Evolutionary conservation across 1,284 basidiomycete species (phyloP).

Genomic region (Veloboletus limbatus): DNA sequence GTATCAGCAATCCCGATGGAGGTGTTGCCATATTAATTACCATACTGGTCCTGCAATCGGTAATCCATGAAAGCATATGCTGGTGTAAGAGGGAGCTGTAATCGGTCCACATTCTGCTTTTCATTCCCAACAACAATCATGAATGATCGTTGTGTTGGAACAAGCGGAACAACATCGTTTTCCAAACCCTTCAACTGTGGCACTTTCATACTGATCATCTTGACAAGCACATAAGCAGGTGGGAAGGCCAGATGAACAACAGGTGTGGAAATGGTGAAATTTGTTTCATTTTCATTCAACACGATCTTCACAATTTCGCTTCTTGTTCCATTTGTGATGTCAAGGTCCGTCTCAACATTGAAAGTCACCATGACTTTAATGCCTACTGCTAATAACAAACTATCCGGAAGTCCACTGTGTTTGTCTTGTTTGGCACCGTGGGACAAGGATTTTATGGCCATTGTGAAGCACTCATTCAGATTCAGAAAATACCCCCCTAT

Average conservation of each 20-base stretch:
- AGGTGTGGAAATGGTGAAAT: background rate
- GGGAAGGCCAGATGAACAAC: background rate
- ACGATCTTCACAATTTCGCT: background rate
- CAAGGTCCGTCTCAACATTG: constrained; percentile 23
- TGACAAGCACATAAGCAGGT: background rate
- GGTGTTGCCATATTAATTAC: constrained; percentile 29
- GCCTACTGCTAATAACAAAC: constrained; percentile 6
- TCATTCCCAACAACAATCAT: background rate
- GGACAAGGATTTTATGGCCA: no score
- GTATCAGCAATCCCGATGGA: constrained; percentile 20
- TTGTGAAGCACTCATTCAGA: no score
- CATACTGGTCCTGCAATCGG: constrained; percentile 23
- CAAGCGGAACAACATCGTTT: background rate
- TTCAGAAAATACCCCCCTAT: no score
- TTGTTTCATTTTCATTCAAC: constrained; percentile 1
- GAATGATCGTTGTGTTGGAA: background rate
- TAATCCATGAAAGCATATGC: constrained; percentile 32
- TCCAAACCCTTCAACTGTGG: background rate
- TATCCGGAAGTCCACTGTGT: background rate
- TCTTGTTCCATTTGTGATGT: constrained; percentile 21
- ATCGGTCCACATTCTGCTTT: background rate
- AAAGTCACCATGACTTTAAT: constrained; percentile 17
- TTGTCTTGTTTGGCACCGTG: background rate
- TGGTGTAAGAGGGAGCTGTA: background rate
- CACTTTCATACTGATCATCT: background rate